These are phyloP conservation scores for Carex scoparia DNA, from an alignment of 176 grass and related monocot genomes.

Conservation along the genomic window DNA sequence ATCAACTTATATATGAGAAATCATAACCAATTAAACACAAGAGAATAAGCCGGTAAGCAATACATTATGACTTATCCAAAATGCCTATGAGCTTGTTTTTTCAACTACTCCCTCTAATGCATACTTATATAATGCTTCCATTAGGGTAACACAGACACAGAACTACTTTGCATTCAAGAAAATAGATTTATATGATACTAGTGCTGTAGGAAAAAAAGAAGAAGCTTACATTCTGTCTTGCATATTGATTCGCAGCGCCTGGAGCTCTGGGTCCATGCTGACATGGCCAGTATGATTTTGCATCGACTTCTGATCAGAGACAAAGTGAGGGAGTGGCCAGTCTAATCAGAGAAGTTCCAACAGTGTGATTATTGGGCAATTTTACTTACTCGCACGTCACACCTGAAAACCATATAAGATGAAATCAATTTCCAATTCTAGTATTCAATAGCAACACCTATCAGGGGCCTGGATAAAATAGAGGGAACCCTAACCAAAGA, in stretches of 20 bases:
- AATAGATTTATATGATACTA: not conserved
- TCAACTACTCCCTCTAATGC: too few relatives aligned
- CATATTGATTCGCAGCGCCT: constrained; percentile 29
- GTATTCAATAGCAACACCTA: too few relatives aligned
- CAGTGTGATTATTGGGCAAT: too few relatives aligned
- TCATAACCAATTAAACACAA: not conserved
- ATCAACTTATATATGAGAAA: not conserved
- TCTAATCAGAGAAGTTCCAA: too few relatives aligned
- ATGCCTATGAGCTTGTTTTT: too few relatives aligned
- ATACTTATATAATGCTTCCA: too few relatives aligned
- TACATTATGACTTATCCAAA: not conserved
- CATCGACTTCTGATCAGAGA: constrained; percentile 13
- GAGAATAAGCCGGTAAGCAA: not conserved
- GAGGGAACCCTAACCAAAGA: too few relatives aligned
- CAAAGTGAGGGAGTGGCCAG: too few relatives aligned
- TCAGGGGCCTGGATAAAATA: too few relatives aligned
- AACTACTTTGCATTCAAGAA: not conserved
- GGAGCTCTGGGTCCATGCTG: constrained; percentile 38
- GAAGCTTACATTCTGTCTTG: constrained; percentile 55
- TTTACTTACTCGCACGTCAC: too few relatives aligned
- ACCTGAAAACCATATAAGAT: too few relatives aligned
- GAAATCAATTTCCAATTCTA: too few relatives aligned
- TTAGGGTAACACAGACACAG: not conserved
- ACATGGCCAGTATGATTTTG: constrained; percentile 27
- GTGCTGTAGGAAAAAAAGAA: not conserved